Evolutionary conservation across 1,284 basidiomycete genomes (phyloP).

Genomic region (Ganoderma lingzhi): DNA sequence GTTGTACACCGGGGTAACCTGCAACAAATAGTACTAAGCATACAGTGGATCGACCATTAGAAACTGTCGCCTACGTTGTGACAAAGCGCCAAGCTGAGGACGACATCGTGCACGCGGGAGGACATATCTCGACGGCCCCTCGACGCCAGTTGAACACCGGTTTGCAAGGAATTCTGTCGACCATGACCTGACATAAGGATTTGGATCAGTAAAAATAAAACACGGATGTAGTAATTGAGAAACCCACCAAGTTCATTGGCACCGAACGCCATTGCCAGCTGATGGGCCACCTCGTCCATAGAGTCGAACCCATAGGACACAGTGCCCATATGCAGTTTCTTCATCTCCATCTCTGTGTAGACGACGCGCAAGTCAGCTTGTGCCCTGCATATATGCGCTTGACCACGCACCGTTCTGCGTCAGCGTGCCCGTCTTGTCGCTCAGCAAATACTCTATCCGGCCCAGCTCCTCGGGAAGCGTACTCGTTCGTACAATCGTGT

Average conservation of each 20-base stretch:
- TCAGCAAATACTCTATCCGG: slow-evolving; percentile 94
- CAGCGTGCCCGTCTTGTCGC: slow-evolving; percentile 97
- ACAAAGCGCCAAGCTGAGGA: slow-evolving; percentile 92
- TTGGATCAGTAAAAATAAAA: background rate
- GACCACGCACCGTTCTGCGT: slow-evolving; percentile 88
- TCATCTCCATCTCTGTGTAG: slow-evolving; percentile 96
- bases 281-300: slow-evolving; percentile 97
- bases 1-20: slow-evolving; percentile 96
- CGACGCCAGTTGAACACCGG: slow-evolving; percentile 82
- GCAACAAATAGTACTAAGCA: background rate
- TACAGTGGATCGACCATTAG: background rate
- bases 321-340: slow-evolving; percentile 98
- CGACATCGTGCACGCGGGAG: slow-evolving; percentile 92
- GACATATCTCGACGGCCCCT: slow-evolving; percentile 95
- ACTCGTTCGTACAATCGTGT: slow-evolving; percentile 95
- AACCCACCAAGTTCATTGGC: slow-evolving; percentile 55
- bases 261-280: slow-evolving; percentile 85
- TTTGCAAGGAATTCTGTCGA: slow-evolving; percentile 60
- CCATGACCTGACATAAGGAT: slow-evolving; percentile 46
- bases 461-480: slow-evolving; percentile 98
- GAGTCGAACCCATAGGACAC: slow-evolving; percentile 97
- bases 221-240: background rate
- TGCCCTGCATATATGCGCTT: slow-evolving; percentile 5
- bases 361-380: slow-evolving; percentile 8
- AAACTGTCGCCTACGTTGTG: slow-evolving; percentile 78